These are phyloP conservation scores for Astraeus odoratus DNA, from an alignment of 768 basidiomycete genomes.

Conservation along the genomic window DNA sequence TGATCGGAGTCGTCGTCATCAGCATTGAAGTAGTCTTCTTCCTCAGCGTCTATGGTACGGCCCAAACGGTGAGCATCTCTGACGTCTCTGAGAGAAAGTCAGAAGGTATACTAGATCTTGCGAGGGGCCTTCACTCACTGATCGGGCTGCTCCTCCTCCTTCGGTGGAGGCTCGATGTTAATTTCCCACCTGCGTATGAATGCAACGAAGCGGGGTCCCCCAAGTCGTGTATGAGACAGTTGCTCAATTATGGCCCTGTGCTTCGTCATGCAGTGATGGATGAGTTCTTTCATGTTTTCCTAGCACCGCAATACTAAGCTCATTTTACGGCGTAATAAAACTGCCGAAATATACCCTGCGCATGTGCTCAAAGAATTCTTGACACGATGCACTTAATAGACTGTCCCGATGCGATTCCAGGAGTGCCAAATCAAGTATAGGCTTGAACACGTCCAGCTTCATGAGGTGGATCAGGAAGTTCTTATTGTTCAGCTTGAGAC, in stretches of 20 bases:
- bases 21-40: conserved; percentile 91
- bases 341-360: conserved; percentile 54
- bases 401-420: conserved; percentile 85
- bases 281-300: conserved; percentile 86
- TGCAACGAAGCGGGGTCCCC: conserved; percentile 59
- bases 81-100: conserved; percentile 27
- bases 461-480: conserved; percentile 69
- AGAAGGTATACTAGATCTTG: conserved; percentile 3
- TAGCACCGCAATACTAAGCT: conserved; percentile 27
- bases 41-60: conserved; percentile 60
- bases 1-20: conserved; percentile 72
- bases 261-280: conserved; percentile 75
- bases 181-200: conserved; percentile 86
- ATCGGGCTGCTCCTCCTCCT: conserved; percentile 41
- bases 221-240: conserved; percentile 54
- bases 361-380: conserved; percentile 92
- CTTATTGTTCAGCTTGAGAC: conserved; percentile 75
- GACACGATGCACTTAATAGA: conserved; percentile 88
- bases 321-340: neutral
- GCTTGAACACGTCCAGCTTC: conserved; percentile 78
- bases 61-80: conserved; percentile 36
- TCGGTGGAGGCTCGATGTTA: conserved; percentile 75
- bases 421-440: conserved; percentile 78
- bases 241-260: conserved; percentile 60
- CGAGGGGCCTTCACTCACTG: conserved; percentile 34